Percentiles rank a stretch among this genome's conserved stretches.
Conservation (phyloP, 768 basidiomycete genomes). For the Russula griseocarnosa region DNA sequence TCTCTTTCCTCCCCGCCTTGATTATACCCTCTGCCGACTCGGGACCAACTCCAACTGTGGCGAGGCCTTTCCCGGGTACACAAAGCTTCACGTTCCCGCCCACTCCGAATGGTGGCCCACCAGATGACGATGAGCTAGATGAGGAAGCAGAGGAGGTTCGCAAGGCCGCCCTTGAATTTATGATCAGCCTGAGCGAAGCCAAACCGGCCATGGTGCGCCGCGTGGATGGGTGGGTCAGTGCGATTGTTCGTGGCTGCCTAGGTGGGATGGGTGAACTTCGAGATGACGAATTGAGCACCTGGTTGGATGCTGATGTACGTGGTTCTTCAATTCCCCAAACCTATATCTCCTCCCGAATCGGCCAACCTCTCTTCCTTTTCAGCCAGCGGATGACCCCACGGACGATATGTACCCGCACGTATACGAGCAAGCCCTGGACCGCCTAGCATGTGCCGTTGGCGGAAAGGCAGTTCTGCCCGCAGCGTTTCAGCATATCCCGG, state of each 20-base stretch:
- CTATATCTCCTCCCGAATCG: neutral
- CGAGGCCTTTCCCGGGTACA: conserved; percentile 41
- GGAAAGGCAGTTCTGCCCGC: conserved; percentile 72
- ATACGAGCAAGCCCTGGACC: conserved; percentile 80
- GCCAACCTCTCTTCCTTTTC: conserved; percentile 5
- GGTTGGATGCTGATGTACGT: conserved; percentile 76
- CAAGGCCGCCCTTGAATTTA: conserved; percentile 73
- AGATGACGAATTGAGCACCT: conserved; percentile 53
- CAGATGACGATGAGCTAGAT: conserved; percentile 44
- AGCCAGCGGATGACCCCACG: conserved; percentile 62
- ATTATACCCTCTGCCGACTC: conserved; percentile 61
- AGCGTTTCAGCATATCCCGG: conserved; percentile 78
- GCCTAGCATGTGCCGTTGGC: conserved; percentile 75
- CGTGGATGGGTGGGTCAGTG: conserved; percentile 64
- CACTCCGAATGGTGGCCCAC: conserved; percentile 34
- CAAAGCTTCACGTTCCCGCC: conserved; percentile 40
- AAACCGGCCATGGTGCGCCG: conserved; percentile 64
- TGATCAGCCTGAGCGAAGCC: conserved; percentile 77
- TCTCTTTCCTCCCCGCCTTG: conserved; percentile 66
- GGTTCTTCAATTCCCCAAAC: neutral
- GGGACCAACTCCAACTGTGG: conserved; percentile 50
- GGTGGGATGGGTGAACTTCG: conserved; percentile 80
- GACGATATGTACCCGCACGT: conserved; percentile 67
- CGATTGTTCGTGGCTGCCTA: conserved; percentile 69
- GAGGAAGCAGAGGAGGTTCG: conserved; percentile 70